Evolutionary conservation across 495 filamentous ascomycete species (phyloP).

Genomic region (Trichoderma orchidacearum): DNA sequence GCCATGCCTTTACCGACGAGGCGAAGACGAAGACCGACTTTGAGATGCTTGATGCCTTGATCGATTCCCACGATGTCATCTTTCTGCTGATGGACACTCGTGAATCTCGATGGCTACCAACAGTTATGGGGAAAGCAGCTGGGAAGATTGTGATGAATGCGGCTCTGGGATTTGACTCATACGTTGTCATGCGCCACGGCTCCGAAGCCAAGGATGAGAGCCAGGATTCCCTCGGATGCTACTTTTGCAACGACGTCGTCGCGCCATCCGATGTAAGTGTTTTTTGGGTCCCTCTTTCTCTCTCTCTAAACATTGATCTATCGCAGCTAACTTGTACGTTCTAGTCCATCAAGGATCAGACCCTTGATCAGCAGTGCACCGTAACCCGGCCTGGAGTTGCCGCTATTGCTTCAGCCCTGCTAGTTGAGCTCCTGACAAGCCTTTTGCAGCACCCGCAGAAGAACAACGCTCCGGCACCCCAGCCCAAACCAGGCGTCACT

Average conservation of each 20-base stretch:
- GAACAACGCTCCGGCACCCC: conserved; percentile 45
- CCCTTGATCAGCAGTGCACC: conserved; percentile 95
- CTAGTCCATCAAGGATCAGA: conserved; percentile 82
- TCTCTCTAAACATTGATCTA: neutral
- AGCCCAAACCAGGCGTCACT: conserved; percentile 12
- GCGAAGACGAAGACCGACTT: conserved; percentile 55
- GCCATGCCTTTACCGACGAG: conserved; percentile 70
- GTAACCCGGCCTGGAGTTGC: conserved; percentile 90
- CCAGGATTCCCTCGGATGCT: conserved; percentile 69
- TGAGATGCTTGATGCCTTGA: conserved; percentile 53
- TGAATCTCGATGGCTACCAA: conserved; percentile 93
- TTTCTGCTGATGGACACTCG: conserved; percentile 95
- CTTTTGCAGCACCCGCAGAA: conserved; percentile 68
- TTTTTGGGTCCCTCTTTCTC: neutral
- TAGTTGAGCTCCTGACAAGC: conserved; percentile 82
- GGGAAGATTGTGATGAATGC: conserved; percentile 95
- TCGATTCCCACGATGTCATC: conserved; percentile 81
- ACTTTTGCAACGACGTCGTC: conserved; percentile 98
- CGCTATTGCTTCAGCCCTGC: conserved; percentile 78
- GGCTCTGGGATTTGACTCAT: conserved; percentile 90
- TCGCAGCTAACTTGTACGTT: conserved; percentile 25
- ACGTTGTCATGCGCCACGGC: conserved; percentile 94
- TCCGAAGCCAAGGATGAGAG: conserved; percentile 34
- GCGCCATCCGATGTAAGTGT: conserved; percentile 78
- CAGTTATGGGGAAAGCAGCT: conserved; percentile 85